Evolutionary conservation across 148 eudicot species (phyloP), one percentile per base, ranked within the genome.

Genomic region (Camellia japonica): DNA sequence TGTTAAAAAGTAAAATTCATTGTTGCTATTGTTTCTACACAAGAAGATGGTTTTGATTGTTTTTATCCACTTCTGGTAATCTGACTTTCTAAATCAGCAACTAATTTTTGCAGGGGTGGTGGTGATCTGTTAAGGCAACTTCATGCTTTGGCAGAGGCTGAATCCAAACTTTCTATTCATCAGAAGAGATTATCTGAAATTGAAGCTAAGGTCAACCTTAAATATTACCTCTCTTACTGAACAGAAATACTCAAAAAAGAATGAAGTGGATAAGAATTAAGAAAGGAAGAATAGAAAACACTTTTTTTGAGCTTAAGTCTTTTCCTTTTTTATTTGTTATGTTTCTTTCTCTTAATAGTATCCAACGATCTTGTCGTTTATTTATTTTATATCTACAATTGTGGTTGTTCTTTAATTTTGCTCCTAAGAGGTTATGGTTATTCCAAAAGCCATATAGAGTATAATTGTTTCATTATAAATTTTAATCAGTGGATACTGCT

Each of bases 81-180:
- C 11, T 75, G 10, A 56, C 30, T 58, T 64, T 16, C 79, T 86
- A 79, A 81, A 14, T 60, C 30, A 23, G 30, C 68, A 70, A 46
- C 69, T 80, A 77, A 64, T 60, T 81, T 76, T 85, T 89, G 88
- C 91, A 97, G 99, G 89, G 98, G 98, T 66, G 98, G 38, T 30
- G 98, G 98, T 85, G 94, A 94, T 73, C 84, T 94, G 83, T 85
- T 94, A 64, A 88, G 93, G 78, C 91, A 90, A 82, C 97, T 97
- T 79, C 90, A 89, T 89, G 92, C 85, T 79, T 85, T 91, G 86
- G 93, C 94, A 74, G 95, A 91, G 78, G 95, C 94, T 73, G 98
- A 97, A 84, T 87, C 88, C 41, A 78, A 91, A 70, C 94, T 97
- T 72, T 86, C 80, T 82, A 13, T 84, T 76, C 99, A 97, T 84